Evolutionary conservation across 192 early-diverging fungal species (phyloP).

Genomic region (Entomortierella chlamydospora): DNA sequence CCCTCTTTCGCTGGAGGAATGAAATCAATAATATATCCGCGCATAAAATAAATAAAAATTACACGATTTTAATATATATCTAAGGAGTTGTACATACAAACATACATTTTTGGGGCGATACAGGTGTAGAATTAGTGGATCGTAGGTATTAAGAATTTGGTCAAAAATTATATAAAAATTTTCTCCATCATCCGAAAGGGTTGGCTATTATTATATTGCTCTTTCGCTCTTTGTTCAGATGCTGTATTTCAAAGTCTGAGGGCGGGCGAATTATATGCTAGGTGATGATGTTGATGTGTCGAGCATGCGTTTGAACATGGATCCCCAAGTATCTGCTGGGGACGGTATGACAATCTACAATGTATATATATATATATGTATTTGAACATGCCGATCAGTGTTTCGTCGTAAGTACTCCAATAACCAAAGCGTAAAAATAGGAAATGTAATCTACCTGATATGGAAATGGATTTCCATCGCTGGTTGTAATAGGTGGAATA

Average conservation of each 20-base stretch:
- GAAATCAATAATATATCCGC: too few relatives aligned
- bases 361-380: not conserved
- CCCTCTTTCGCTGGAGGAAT: too few relatives aligned
- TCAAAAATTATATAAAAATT: too few relatives aligned
- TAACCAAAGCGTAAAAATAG: not conserved
- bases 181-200: too few relatives aligned
- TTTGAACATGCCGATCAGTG: not conserved
- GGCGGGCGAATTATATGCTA: conserved; percentile 2
- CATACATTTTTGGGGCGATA: too few relatives aligned
- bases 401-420: not conserved
- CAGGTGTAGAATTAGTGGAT: not conserved
- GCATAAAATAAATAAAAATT: too few relatives aligned
- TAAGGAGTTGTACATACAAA: too few relatives aligned
- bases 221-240: too few relatives aligned
- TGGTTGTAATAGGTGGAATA: conserved; percentile 72
- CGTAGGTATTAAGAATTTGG: too few relatives aligned
- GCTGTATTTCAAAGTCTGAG: too few relatives aligned
- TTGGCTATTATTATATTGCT: too few relatives aligned
- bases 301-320: conserved; percentile 67
- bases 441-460: conserved; percentile 58
- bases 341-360: conserved; percentile 63
- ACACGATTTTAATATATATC: too few relatives aligned
- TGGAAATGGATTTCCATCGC: conserved; percentile 70
- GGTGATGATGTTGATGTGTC: conserved; percentile 55
- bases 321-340: conserved; percentile 63